Evolutionary conservation across 495 filamentous ascomycete genomes (phyloP).

Genomic region (Lophiotrema nucula): DNA sequence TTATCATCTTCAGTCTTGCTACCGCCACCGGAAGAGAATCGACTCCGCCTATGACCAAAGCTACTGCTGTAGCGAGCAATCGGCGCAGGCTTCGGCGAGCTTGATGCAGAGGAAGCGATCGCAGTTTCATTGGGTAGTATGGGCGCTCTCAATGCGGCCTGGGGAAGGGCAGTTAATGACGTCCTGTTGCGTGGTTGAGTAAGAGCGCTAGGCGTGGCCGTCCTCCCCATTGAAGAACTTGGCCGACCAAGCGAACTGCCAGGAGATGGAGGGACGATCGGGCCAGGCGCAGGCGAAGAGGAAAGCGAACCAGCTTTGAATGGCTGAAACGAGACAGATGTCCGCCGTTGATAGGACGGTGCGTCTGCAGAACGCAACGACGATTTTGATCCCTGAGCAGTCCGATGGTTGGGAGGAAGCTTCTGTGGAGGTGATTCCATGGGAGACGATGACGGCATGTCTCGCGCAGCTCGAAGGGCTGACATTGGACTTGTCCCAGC

Average conservation of each 20-base stretch:
- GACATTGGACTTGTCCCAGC: constrained; percentile 82
- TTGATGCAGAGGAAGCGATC: constrained; percentile 60
- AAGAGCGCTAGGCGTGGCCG: constrained; percentile 53
- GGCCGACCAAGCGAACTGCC: constrained; percentile 54
- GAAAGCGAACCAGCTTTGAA: constrained; percentile 95
- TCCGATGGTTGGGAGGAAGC: constrained; percentile 58
- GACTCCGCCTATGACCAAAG: constrained; percentile 78
- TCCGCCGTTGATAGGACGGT: constrained; percentile 59
- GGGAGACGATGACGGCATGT: constrained; percentile 51
- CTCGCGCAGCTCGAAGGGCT: constrained; percentile 68
- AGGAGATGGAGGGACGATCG: constrained; percentile 58
- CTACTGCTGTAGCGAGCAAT: constrained; percentile 74
- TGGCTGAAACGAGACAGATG: constrained; percentile 87
- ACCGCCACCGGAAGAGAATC: constrained; percentile 69
- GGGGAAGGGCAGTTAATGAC: constrained; percentile 62
- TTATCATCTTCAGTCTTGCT: constrained; percentile 80
- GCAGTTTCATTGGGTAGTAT: constrained; percentile 56
- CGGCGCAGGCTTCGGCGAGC: constrained; percentile 72
- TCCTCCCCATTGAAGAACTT: constrained; percentile 46
- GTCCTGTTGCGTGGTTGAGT: constrained; percentile 67
- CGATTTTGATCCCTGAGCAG: constrained; percentile 59
- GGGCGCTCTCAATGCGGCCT: constrained; percentile 60
- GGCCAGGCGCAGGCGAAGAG: constrained; percentile 73
- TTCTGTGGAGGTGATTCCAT: constrained; percentile 61
- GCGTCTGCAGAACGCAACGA: constrained; percentile 57